Percentiles rank a stretch among this genome's conserved stretches.
These are phyloP conservation scores for Suillus alpinus DNA, from an alignment of 768 basidiomycete species.

Conservation along the genomic window DNA sequence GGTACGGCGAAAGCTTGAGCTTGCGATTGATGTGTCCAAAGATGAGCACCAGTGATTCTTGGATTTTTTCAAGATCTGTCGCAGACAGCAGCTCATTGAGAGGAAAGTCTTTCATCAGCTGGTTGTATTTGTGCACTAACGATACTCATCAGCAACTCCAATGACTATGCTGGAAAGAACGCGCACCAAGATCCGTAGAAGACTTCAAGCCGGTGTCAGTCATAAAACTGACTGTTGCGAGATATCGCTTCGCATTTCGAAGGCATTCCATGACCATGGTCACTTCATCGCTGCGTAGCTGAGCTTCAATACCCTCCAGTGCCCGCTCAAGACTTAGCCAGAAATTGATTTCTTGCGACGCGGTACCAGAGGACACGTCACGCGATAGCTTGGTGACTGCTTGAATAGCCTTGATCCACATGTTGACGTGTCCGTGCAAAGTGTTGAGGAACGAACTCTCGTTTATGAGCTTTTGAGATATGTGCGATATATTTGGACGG, in stretches of 20 bases:
- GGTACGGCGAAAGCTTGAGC: constrained; percentile 93
- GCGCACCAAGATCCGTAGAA: constrained; percentile 81
- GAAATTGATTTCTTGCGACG: constrained; percentile 98
- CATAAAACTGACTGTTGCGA: constrained; percentile 95
- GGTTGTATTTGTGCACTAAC: constrained; percentile 94
- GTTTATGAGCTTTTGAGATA: constrained; percentile 68
- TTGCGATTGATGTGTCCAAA: constrained; percentile 95
- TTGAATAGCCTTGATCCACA: constrained; percentile 98
- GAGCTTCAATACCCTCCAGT: constrained; percentile 88
- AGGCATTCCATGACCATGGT: constrained; percentile 91
- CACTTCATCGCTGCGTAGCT: constrained; percentile 89
- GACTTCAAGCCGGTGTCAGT: constrained; percentile 97
- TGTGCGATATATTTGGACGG: constrained; percentile 74
- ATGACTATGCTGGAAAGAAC: not conserved
- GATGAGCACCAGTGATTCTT: constrained; percentile 83
- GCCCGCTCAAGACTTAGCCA: constrained; percentile 95
- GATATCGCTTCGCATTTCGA: constrained; percentile 94
- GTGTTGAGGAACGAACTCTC: constrained; percentile 93
- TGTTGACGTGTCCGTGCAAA: constrained; percentile 90
- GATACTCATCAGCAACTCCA: not conserved
- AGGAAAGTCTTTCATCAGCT: constrained; percentile 98
- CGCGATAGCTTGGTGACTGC: constrained; percentile 93
- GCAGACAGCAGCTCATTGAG: constrained; percentile 95
- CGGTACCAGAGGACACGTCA: constrained; percentile 92
- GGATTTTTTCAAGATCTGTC: constrained; percentile 93